These are phyloP conservation scores for Gyromitra esculenta DNA, from an alignment of 2,329 filamentous ascomycete genomes.

Conservation along the genomic window DNA sequence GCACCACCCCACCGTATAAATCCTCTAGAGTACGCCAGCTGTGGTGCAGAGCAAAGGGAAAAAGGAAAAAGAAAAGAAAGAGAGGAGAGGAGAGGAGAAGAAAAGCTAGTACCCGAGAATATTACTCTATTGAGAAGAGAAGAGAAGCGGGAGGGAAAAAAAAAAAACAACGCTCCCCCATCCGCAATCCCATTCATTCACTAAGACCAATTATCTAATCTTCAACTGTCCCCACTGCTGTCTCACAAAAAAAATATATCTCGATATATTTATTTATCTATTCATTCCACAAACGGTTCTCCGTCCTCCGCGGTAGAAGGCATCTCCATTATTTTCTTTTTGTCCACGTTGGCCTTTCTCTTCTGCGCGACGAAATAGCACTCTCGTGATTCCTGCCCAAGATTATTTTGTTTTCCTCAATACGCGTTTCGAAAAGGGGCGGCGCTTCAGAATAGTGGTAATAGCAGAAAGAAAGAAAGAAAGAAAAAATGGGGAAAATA, in stretches of 20 bases:
- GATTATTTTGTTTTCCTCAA: constrained; percentile 4
- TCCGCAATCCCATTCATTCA: not conserved
- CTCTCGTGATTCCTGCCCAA: constrained; percentile 55
- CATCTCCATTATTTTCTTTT: constrained; percentile 34
- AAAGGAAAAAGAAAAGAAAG: too few relatives aligned
- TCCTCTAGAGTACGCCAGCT: not conserved
- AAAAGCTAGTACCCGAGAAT: too few relatives aligned
- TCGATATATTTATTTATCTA: not conserved
- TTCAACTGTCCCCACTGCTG: not conserved
- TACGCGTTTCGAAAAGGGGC: too few relatives aligned
- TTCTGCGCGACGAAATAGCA: constrained; percentile 54
- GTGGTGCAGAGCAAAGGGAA: too few relatives aligned
- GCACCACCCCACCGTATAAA: not conserved
- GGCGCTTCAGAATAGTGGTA: not conserved
- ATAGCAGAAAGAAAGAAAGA: not conserved
- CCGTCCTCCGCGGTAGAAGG: constrained; percentile 1
- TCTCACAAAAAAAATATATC: not conserved
- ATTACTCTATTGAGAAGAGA: not conserved
- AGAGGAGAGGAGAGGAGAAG: too few relatives aligned
- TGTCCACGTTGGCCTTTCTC: constrained; percentile 39
- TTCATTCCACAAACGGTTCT: constrained; percentile 2
- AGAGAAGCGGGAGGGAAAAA: not conserved
- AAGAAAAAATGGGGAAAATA: too few relatives aligned
- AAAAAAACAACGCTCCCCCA: not conserved
- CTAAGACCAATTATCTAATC: constrained; percentile 5